Base-by-base conservation (phyloP, 2,329 filamentous ascomycete species). In the Aureobasidium sp. region DNA sequence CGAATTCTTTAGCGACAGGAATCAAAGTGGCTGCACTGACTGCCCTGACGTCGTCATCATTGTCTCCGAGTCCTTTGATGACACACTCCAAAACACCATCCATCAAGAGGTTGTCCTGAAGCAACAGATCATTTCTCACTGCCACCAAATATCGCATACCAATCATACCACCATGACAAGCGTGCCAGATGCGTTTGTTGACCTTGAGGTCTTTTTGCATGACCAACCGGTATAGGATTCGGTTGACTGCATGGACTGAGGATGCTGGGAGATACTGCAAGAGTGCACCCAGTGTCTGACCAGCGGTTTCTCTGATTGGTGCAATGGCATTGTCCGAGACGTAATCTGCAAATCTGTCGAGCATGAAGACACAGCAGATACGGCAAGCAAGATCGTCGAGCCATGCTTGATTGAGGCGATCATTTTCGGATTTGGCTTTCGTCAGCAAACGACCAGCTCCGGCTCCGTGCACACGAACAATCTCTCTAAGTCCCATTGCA, bases 121-220 rank as follows among this genome's bases (percentile, higher is more conserved):
- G 83, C 6, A 99, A 83, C 3, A 99, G 79, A 72, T 97, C 94
- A 69, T 94, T 97, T 55, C 94, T 86, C 39, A 99, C 91, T 9
- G 94, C 94, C 34, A 99, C 94, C 51, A 99, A 85, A 71, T 99
- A 99, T 69, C 93, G 85, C 70, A 99, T 78, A 8, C 94, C 94
- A 51, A 97, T 92, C 94, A 99, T 99, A 65, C 94, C 94, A 67
- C 94, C 94, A 73, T 99, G 95, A 70, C 92, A 96, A 41, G 97
- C 89, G 64, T 96, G 91, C 94, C 94, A 99, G 34, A 92, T 82
- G 15, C 89, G 86, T 36, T 83, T 84, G 27, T 87, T 85, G 27
- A 92, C 78, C 41, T 86, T 84, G 26, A 94, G 78, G 67, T 96
- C 90, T 46, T 87, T 85, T 72, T 97, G 92, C 85, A 96, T 94